Conservation (phyloP, 345 rosid genomes). For the Eucalyptus guilfoylei region DNA sequence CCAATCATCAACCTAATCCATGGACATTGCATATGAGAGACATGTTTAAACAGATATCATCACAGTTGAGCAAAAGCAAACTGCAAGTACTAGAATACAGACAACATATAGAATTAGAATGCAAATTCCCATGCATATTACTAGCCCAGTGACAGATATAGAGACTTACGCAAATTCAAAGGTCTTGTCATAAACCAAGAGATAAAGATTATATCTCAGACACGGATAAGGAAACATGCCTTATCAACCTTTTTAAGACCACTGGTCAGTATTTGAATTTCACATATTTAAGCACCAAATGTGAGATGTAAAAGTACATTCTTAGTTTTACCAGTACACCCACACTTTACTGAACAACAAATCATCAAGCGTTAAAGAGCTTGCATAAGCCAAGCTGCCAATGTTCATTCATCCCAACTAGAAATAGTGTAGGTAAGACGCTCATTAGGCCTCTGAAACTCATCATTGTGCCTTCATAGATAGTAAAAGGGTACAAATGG, state of each 20-base stretch:
- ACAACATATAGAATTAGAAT: neutral
- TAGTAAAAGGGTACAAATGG: too few species aligned
- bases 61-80: neutral
- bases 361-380: neutral
- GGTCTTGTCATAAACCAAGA: neutral
- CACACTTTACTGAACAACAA: neutral
- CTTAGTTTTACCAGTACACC: neutral
- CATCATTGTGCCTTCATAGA: neutral
- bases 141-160: neutral
- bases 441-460: neutral
- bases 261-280: neutral
- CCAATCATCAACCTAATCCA: conserved; percentile 63
- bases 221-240: neutral
- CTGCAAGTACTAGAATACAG: neutral
- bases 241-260: neutral
- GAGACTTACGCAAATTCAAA: neutral
- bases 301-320: neutral
- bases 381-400: neutral
- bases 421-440: neutral
- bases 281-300: neutral
- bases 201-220: neutral
- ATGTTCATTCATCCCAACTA: neutral
- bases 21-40: neutral
- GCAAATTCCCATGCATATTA: neutral
- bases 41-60: neutral